Conservation (phyloP, 768 basidiomycete genomes). For the Tricholoma terreum region DNA sequence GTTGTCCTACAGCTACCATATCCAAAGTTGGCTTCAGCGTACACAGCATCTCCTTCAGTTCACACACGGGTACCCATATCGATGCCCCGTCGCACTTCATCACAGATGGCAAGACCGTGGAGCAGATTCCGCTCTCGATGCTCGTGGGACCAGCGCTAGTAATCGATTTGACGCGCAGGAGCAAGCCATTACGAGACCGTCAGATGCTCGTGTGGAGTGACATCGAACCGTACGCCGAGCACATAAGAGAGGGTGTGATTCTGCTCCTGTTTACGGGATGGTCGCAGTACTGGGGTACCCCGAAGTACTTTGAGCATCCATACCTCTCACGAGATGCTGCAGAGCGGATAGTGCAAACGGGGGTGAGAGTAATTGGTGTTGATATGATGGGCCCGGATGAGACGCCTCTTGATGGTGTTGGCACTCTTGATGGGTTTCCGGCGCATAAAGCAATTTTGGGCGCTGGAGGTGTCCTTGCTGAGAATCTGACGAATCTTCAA, state of each 20-base stretch:
- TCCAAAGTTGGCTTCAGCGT: constrained; percentile 48
- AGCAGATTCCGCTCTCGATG: constrained; percentile 50
- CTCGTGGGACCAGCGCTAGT: constrained; percentile 54
- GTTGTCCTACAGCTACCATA: constrained; percentile 37
- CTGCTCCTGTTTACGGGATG: constrained; percentile 69
- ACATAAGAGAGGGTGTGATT: constrained; percentile 38
- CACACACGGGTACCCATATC: constrained; percentile 78
- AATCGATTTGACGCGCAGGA: constrained; percentile 45
- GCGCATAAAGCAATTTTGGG: constrained; percentile 61
- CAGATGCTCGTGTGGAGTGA: constrained; percentile 57
- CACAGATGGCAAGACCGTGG: constrained; percentile 50
- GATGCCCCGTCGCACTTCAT: constrained; percentile 73
- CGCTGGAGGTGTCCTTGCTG: constrained; percentile 61
- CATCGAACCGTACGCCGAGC: constrained; percentile 22
- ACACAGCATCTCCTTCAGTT: constrained; percentile 50
- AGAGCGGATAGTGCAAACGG: constrained; percentile 41
- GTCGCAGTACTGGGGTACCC: constrained; percentile 51
- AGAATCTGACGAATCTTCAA: constrained; percentile 62
- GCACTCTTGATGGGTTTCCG: constrained; percentile 39
- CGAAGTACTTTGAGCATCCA: constrained; percentile 58
- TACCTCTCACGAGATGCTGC: constrained; percentile 57
- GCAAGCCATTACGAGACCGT: constrained; percentile 19
- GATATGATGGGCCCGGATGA: constrained; percentile 71
- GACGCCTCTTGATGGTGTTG: constrained; percentile 37
- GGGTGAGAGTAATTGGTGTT: constrained; percentile 56